These are phyloP conservation scores for Phalaenopsis aphrodite DNA, from an alignment of 106 monocot genomes.

Conservation along the genomic window DNA sequence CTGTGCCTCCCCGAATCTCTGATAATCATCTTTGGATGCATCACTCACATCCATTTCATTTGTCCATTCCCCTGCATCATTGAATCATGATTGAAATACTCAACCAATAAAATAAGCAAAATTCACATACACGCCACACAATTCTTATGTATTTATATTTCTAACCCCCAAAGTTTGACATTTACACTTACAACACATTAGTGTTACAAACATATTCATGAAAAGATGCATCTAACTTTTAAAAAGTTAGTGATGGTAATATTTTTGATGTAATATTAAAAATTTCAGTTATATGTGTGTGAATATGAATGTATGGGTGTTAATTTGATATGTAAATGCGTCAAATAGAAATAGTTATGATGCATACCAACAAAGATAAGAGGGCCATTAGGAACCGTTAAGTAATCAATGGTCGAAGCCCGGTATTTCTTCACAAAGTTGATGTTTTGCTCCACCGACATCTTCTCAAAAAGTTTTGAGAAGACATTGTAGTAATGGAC, in stretches of 20 bases:
- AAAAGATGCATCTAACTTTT: no score
- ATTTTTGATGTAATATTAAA: no score
- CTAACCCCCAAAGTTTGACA: background rate
- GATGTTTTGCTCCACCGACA: conserved; percentile 39
- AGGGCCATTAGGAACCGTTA: conserved; percentile 5
- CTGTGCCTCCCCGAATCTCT: conserved; percentile 24
- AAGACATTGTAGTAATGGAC: conserved; percentile 57
- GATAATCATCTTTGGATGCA: conserved; percentile 23
- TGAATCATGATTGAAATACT: no score
- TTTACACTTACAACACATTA: no score
- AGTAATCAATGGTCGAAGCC: background rate
- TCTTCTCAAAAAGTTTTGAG: background rate
- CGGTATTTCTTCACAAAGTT: conserved; percentile 13
- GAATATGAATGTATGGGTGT: no score
- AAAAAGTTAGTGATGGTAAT: no score
- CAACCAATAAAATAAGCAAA: no score
- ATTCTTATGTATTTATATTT: no score
- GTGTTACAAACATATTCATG: no score
- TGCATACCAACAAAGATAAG: conserved; percentile 12
- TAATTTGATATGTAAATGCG: no score
- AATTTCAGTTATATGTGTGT: no score
- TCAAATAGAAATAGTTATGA: background rate
- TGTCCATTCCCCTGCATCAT: conserved; percentile 35
- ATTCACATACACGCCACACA: no score
- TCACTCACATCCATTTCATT: conserved; percentile 32